Percentiles rank a stretch among this genome's conserved stretches.
These are phyloP conservation scores for Acer campestre DNA, from an alignment of 345 rosid species.

Conservation along the genomic window DNA sequence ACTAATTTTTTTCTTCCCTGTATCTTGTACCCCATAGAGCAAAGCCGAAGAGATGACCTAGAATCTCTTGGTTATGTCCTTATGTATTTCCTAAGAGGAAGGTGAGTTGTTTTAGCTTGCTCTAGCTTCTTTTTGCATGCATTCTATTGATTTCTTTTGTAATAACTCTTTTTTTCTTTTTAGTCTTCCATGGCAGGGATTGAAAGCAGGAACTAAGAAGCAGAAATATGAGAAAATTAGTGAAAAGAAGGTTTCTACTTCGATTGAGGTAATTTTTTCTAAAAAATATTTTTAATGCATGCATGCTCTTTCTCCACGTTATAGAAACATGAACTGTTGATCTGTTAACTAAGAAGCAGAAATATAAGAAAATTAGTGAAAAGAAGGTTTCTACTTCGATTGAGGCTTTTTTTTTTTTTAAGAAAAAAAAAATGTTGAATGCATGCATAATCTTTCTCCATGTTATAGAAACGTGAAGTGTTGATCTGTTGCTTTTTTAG, in stretches of 20 bases:
- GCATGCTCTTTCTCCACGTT: not conserved
- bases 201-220: constrained; percentile 96
- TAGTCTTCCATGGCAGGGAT: constrained; percentile 99
- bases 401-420: constrained; percentile 47
- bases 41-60: constrained; percentile 98
- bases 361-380: constrained; percentile 95
- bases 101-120: constrained; percentile 45
- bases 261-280: constrained; percentile 56
- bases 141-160: constrained; percentile 12
- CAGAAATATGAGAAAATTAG: constrained; percentile 97
- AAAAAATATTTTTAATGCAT: not conserved
- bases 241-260: constrained; percentile 95
- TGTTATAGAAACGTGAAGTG: not conserved
- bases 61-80: constrained; percentile 98
- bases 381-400: constrained; percentile 93
- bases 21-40: constrained; percentile 50
- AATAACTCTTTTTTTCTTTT: constrained; percentile 22
- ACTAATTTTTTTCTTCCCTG: constrained; percentile 2
- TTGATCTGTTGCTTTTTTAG: constrained; percentile 40
- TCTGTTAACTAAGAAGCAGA: constrained; percentile 73
- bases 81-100: constrained; percentile 95
- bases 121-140: not conserved
- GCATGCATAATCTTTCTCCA: not conserved
- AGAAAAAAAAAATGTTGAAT: not conserved
- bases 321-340: not conserved